These are phyloP conservation scores for Trichoderma erinaceum DNA, from an alignment of 495 filamentous ascomycete species.

Conservation along the genomic window DNA sequence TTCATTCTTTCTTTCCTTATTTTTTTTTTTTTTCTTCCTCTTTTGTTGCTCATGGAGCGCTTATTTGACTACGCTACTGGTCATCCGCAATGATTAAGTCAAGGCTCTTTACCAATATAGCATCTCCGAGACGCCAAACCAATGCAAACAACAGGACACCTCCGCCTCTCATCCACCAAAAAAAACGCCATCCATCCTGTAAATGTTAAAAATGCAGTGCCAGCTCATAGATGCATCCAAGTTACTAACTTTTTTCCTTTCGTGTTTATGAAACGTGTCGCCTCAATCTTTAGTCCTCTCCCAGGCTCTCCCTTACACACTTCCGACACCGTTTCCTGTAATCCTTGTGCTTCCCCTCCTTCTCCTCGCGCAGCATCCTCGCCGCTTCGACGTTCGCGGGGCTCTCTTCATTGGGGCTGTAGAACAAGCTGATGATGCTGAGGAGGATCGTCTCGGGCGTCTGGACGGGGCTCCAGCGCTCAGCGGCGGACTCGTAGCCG, in stretches of 20 bases:
- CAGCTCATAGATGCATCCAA: background rate
- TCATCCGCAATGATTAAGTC: background rate
- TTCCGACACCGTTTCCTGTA: constrained; percentile 70
- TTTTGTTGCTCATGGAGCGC: background rate
- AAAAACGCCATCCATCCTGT: background rate
- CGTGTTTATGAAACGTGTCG: background rate
- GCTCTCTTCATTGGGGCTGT: constrained; percentile 89
- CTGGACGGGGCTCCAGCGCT: constrained; percentile 96
- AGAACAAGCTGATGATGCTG: constrained; percentile 88
- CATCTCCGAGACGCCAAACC: constrained; percentile 6
- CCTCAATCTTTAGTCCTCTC: constrained; percentile 49
- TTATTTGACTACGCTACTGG: background rate
- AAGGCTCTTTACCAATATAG: background rate
- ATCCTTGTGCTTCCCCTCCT: constrained; percentile 52
- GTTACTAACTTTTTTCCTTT: background rate
- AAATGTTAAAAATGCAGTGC: background rate
- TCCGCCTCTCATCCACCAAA: background rate
- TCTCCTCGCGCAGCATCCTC: constrained; percentile 76
- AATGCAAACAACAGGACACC: constrained; percentile 2
- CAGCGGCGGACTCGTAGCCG: constrained; percentile 86
- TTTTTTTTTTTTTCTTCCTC: background rate
- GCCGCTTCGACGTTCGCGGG: constrained; percentile 94
- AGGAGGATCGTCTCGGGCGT: constrained; percentile 92
- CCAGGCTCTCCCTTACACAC: constrained; percentile 79
- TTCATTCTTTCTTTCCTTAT: background rate